Conservation (phyloP, 495 filamentous ascomycete genomes). For the Penicillium tannophilum region DNA sequence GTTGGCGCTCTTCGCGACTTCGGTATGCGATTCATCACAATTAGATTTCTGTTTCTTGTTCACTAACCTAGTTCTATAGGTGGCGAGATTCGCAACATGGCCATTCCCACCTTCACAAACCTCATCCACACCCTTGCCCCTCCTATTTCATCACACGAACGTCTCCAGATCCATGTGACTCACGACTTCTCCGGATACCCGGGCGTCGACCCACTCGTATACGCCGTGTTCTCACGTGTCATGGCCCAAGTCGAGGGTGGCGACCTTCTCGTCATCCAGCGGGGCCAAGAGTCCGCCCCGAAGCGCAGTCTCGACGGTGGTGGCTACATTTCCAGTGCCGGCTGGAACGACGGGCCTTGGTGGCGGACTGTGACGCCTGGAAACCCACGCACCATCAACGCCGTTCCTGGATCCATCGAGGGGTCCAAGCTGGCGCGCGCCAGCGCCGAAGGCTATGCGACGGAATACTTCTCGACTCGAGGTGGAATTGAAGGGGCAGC, state of each 20-base stretch:
- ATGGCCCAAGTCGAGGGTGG: constrained; percentile 99
- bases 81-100: constrained; percentile 84
- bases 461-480: constrained; percentile 73
- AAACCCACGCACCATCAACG: constrained; percentile 72
- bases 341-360: constrained; percentile 94
- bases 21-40: constrained; percentile 55
- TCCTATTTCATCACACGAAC: constrained; percentile 96
- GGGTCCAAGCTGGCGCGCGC: constrained; percentile 87
- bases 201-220: constrained; percentile 89
- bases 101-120: constrained; percentile 91
- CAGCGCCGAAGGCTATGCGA: constrained; percentile 82
- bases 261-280: constrained; percentile 93
- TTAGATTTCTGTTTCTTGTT: background rate
- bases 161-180: constrained; percentile 96
- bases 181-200: constrained; percentile 95
- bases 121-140: constrained; percentile 94
- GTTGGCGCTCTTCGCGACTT: constrained; percentile 78
- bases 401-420: constrained; percentile 77
- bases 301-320: constrained; percentile 61
- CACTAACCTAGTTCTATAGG: constrained; percentile 53
- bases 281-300: constrained; percentile 79
- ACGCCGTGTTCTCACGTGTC: constrained; percentile 89
- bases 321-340: constrained; percentile 55
- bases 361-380: constrained; percentile 71
- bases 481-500: constrained; percentile 83